A percentile compares a stretch with the other conserved stretches of the same genome.
Evolutionary conservation across 208 protist species (phyloP).

Genomic region (Wallacemonas sp.): DNA sequence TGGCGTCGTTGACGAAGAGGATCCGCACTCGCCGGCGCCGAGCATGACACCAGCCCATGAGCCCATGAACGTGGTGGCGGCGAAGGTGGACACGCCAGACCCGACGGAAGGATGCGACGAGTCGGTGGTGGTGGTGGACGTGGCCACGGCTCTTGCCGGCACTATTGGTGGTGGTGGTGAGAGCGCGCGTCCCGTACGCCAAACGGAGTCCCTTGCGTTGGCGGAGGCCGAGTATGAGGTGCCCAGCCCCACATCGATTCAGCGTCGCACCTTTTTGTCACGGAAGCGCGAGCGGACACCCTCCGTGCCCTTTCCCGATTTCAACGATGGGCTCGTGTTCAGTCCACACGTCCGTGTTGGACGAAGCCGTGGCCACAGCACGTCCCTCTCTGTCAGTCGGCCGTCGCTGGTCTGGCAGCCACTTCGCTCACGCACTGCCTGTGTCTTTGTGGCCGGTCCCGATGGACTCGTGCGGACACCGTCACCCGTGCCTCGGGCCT

Average conservation of each 20-base stretch:
- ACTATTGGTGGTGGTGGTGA: neutral
- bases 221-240: slow-evolving; percentile 18
- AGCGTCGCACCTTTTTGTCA: slow-evolving; percentile 10
- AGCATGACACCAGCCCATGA: too few relatives aligned
- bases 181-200: neutral
- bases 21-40: too few relatives aligned
- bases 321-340: slow-evolving; percentile 39
- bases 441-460: neutral
- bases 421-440: neutral
- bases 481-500: slow-evolving; percentile 4
- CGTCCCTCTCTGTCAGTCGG: neutral
- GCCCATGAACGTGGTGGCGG: too few relatives aligned
- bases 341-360: slow-evolving; percentile 22
- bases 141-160: neutral
- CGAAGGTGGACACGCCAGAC: too few relatives aligned
- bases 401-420: neutral
- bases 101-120: too few relatives aligned
- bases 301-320: neutral
- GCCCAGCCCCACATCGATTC: slow-evolving; percentile 6
- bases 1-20: slow-evolving; percentile 1
- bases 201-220: neutral
- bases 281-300: slow-evolving; percentile 13
- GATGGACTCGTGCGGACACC: slow-evolving; percentile 15
- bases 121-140: neutral
- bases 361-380: neutral